Base-by-base conservation (phyloP, 1,284 basidiomycete species). In the Puccinia hordei region DNA sequence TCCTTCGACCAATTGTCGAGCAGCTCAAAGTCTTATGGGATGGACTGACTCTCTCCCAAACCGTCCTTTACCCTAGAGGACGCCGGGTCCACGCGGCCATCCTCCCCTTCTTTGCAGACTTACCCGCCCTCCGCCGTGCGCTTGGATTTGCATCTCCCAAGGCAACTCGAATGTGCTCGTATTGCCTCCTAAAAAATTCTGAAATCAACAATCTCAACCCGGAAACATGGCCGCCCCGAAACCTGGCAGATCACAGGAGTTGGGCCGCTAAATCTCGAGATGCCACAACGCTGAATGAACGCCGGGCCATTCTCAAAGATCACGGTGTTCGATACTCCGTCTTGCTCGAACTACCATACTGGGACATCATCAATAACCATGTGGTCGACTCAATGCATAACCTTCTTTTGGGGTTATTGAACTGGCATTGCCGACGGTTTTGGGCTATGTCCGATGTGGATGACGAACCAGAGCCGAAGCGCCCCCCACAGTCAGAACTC, bases 11-110 rank as follows among this genome's bases (percentile, higher is more conserved):
- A 9, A 57, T 87, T 2, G 82, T 86, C 3, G 82, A 85, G n/a
- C 82, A 85, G 19, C 82, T 87, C 9, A 49, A 83, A 0, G 66
- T 80, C 13, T 82, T 86, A 30, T 87, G 85, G 84, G 22, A 82
- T n/a, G 87, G 87, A 0, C 81, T 86, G 6, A 73, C 13, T 30
- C 38, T 80, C 3, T 72, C 68, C 12, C 51, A 51, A 41, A 80
- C 77, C 12, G 12, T 19, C 30, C 57, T 44, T 30, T 46, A 63
- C 53, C 53, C 38, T 35, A 9, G 35, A 49, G 77, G 77, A 12
- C 69, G 59, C 10, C 44, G 51, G 2, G 27, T 80, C 38, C 27
- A 9, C 46, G 66, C 41, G 0, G 68, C 77, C 27, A 59, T 80
- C 22, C 41, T 80, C 0, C 77, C 69, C 1, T 80, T 80, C 41